Conservation (phyloP, 768 basidiomycete species). For the Collybia sp. region DNA sequence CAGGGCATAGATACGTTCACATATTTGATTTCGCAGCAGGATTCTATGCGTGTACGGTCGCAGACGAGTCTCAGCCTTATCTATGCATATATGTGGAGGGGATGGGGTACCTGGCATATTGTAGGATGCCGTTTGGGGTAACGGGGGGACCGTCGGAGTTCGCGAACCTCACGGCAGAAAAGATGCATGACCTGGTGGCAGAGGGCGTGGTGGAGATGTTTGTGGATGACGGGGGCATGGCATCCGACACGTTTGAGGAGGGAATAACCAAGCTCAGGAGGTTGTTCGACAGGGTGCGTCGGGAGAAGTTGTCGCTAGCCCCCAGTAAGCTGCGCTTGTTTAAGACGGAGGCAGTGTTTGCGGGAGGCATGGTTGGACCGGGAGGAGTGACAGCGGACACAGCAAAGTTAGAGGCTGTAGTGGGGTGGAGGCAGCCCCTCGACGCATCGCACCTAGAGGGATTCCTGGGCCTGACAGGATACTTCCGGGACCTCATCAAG, state of each 20-base stretch:
- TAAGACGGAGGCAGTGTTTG: slow-evolving; percentile 23
- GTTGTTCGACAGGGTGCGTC: slow-evolving; percentile 20
- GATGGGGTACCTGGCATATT: slow-evolving; percentile 28
- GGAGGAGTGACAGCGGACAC: slow-evolving; percentile 26
- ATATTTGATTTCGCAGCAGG: slow-evolving; percentile 12
- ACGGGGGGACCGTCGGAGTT: slow-evolving; percentile 33
- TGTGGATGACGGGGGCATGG: slow-evolving; percentile 32
- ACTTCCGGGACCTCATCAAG: slow-evolving; percentile 25
- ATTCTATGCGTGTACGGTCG: slow-evolving; percentile 19
- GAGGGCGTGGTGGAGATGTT: slow-evolving; percentile 25
- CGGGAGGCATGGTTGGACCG: slow-evolving; percentile 4
- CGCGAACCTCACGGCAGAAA: slow-evolving; percentile 18
- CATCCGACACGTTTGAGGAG: slow-evolving; percentile 25
- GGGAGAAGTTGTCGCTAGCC: slow-evolving; percentile 23
- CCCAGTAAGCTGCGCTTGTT: slow-evolving; percentile 28
- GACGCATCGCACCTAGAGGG: slow-evolving; percentile 18
- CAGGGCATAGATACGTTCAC: slow-evolving; percentile 23
- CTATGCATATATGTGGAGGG: slow-evolving; percentile 30
- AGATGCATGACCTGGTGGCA: slow-evolving; percentile 19
- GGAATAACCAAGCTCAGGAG: slow-evolving; percentile 14
- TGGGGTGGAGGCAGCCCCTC: slow-evolving; percentile 21
- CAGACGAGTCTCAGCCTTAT: slow-evolving; percentile 14
- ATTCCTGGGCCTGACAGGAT: slow-evolving; percentile 24
- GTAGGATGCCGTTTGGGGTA: slow-evolving; percentile 32
- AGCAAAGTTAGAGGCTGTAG: slow-evolving; percentile 21